Conservation (phyloP, 1,284 basidiomycete species). For the Termitomyces sp. region DNA sequence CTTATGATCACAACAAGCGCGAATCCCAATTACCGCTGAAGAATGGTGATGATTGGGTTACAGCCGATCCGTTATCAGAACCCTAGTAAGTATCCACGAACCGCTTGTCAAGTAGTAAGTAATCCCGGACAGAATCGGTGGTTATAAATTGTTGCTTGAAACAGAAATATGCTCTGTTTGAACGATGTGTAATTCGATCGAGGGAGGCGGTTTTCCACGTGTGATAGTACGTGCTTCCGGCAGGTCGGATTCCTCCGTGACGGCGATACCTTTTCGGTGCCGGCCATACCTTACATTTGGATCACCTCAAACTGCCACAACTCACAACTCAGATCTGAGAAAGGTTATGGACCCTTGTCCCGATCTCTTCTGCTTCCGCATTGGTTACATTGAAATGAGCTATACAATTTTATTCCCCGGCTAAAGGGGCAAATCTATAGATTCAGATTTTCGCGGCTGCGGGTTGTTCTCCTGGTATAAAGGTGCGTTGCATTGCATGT, state of each 20-base stretch:
- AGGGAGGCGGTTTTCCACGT: slow-evolving; percentile 23
- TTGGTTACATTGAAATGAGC: slow-evolving; percentile 13
- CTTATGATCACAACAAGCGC: slow-evolving; percentile 11
- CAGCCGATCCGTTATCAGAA: slow-evolving; percentile 15
- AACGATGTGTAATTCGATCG: slow-evolving; percentile 15
- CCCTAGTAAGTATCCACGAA: slow-evolving; percentile 20
- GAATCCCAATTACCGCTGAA: slow-evolving; percentile 18
- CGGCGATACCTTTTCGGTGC: slow-evolving; percentile 33
- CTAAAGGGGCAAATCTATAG: slow-evolving; percentile 16
- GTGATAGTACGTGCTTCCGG: slow-evolving; percentile 17
- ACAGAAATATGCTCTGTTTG: slow-evolving; percentile 17
- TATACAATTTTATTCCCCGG: slow-evolving; percentile 14
- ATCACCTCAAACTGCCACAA: slow-evolving; percentile 19
- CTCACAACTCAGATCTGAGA: slow-evolving; percentile 22
- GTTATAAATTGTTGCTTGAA: slow-evolving; percentile 15
- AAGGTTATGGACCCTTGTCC: slow-evolving; percentile 13
- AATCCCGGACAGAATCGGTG: slow-evolving; percentile 19
- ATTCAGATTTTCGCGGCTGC: slow-evolving; percentile 16
- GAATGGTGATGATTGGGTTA: slow-evolving; percentile 14
- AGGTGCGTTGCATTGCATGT: slow-evolving; percentile 9
- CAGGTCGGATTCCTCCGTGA: slow-evolving; percentile 16
- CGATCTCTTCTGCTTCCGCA: slow-evolving; percentile 19
- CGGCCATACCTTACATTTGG: slow-evolving; percentile 23
- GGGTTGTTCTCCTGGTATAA: slow-evolving; percentile 8
- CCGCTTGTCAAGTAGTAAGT: slow-evolving; percentile 12